These are phyloP conservation scores for Athelia sp. DNA, from an alignment of 1,284 basidiomycete species.

Conservation along the genomic window DNA sequence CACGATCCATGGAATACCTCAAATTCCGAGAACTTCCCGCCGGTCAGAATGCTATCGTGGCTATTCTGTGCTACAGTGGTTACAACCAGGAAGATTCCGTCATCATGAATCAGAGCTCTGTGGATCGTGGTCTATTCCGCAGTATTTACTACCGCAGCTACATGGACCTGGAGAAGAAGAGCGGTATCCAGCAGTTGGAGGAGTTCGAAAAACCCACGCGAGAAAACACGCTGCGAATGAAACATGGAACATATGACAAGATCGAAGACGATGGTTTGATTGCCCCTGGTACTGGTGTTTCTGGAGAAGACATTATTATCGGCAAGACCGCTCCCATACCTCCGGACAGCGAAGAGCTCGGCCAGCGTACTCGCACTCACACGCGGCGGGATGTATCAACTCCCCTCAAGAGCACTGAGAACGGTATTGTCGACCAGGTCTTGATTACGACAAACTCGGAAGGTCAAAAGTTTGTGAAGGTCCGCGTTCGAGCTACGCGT, in stretches of 20 bases:
- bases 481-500: slow-evolving; percentile 92
- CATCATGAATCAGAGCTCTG: slow-evolving; percentile 99
- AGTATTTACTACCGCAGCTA: slow-evolving; percentile 99
- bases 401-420: slow-evolving; percentile 96
- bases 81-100: slow-evolving; percentile 99
- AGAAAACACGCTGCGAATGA: slow-evolving; percentile 93
- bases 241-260: slow-evolving; percentile 98
- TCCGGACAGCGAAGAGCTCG: slow-evolving; percentile 94
- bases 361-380: slow-evolving; percentile 89
- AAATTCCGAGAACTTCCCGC: slow-evolving; percentile 97
- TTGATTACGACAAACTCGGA: slow-evolving; percentile 95
- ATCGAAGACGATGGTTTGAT: slow-evolving; percentile 95
- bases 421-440: slow-evolving; percentile 96
- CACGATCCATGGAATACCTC: slow-evolving; percentile 97
- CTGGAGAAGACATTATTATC: slow-evolving; percentile 98
- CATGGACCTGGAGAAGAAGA: slow-evolving; percentile 98
- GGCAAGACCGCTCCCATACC: slow-evolving; percentile 98
- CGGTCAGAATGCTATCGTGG: slow-evolving; percentile 97
- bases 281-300: slow-evolving; percentile 92
- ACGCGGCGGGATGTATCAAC: slow-evolving; percentile 94
- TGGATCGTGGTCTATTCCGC: slow-evolving; percentile 97
- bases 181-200: slow-evolving; percentile 88
- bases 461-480: slow-evolving; percentile 98
- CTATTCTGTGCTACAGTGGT: slow-evolving; percentile 97
- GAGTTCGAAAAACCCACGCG: slow-evolving; percentile 97